Evolutionary conservation across 2,329 filamentous ascomycete genomes (phyloP).

Genomic region (Botrytis hyacinthi): DNA sequence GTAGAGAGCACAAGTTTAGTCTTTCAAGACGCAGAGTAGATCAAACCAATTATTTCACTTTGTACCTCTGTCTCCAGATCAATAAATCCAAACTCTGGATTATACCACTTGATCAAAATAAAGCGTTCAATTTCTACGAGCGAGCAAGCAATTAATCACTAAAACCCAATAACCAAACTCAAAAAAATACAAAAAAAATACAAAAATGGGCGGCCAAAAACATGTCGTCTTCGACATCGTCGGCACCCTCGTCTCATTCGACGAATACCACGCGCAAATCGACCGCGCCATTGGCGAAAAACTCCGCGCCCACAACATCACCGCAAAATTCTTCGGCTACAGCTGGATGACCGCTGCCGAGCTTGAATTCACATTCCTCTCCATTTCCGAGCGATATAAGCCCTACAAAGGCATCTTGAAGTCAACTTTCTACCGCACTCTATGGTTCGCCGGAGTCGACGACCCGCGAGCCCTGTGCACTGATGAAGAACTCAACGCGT

Average conservation of each 20-base stretch:
- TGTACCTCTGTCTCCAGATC: neutral
- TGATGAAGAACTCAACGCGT: constrained; percentile 44
- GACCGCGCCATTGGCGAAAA: constrained; percentile 44
- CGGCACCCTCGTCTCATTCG: constrained; percentile 48
- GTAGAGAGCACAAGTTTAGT: neutral
- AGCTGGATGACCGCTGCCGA: constrained; percentile 48
- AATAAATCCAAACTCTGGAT: neutral
- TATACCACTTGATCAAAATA: too few relatives aligned
- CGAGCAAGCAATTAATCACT: neutral
- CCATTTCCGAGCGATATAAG: constrained; percentile 45
- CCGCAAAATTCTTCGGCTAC: constrained; percentile 45
- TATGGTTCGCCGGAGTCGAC: constrained; percentile 45
- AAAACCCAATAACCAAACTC: neutral
- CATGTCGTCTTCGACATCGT: constrained; percentile 52
- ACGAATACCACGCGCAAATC: constrained; percentile 44
- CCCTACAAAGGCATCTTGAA: constrained; percentile 45
- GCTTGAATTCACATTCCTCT: constrained; percentile 50
- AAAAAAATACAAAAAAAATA: too few relatives aligned
- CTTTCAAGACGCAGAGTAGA: neutral
- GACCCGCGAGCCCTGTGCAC: constrained; percentile 45
- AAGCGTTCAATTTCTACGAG: neutral
- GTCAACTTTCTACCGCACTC: constrained; percentile 49
- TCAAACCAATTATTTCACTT: neutral
- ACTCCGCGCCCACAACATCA: constrained; percentile 43
- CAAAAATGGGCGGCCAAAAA: constrained; percentile 33